Conservation (phyloP, 2,329 filamentous ascomycete species). For the Botrytis deweyae region DNA sequence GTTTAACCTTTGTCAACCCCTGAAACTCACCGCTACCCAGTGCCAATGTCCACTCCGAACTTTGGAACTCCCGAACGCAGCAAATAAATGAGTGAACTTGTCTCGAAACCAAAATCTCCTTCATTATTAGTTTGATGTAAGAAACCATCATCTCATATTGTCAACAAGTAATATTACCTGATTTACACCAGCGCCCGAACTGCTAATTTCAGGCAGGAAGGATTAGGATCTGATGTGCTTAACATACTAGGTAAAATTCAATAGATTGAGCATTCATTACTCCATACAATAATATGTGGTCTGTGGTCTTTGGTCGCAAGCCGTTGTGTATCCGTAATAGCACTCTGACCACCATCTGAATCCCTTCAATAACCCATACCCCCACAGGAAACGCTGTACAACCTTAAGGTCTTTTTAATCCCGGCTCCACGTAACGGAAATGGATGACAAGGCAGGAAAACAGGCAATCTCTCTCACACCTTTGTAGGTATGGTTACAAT, state of each 20-base stretch:
- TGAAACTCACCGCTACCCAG: constrained; percentile 16
- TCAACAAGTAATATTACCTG: constrained; percentile 1
- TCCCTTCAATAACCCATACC: constrained; percentile 4
- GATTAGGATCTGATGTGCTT: constrained; percentile 7
- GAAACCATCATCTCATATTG: neutral
- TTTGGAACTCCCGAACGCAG: constrained; percentile 12
- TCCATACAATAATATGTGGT: constrained; percentile 19
- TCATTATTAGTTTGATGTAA: constrained; percentile 17
- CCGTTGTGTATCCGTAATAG: constrained; percentile 15
- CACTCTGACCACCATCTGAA: constrained; percentile 7
- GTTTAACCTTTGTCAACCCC: constrained; percentile 15
- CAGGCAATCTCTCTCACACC: constrained; percentile 6
- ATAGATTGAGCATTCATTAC: constrained; percentile 13
- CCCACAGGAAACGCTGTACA: constrained; percentile 15
- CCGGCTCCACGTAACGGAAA: constrained; percentile 9
- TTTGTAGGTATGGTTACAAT: constrained; percentile 14
- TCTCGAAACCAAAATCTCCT: constrained; percentile 15
- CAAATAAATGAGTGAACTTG: constrained; percentile 13
- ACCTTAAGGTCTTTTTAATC: neutral
- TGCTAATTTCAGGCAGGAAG: constrained; percentile 10
- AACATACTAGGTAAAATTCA: neutral
- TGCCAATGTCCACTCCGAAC: constrained; percentile 5
- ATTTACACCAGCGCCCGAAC: constrained; percentile 3
- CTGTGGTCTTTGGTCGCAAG: constrained; percentile 8
- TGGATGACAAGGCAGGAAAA: constrained; percentile 12